Conservation (phyloP, 2,329 filamentous ascomycete species). For the Ceratocystis destructans region DNA sequence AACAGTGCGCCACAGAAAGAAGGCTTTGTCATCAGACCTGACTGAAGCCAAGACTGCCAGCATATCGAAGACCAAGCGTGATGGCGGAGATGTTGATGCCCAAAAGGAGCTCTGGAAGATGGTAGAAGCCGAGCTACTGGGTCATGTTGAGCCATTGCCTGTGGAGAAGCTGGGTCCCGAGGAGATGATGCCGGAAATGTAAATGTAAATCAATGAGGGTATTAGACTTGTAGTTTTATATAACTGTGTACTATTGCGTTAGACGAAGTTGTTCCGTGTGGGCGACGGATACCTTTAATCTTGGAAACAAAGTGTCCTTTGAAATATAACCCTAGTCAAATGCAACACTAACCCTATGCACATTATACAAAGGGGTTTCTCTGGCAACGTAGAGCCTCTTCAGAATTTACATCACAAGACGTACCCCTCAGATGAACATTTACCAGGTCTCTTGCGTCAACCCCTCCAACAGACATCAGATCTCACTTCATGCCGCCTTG, state of each 20-base stretch:
- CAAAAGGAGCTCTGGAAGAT: conserved; percentile 18
- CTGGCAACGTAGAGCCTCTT: conserved; percentile 1
- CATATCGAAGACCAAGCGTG: conserved; percentile 15
- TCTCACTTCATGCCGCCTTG: not conserved
- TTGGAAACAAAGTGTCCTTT: no score
- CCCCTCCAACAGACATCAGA: not conserved
- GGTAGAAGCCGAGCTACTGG: conserved; percentile 17
- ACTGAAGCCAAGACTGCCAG: conserved; percentile 14
- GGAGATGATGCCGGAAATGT: conserved; percentile 17
- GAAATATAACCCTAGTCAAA: not conserved
- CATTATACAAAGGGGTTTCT: not conserved
- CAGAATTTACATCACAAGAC: not conserved
- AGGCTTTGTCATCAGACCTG: conserved; percentile 12
- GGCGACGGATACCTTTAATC: no score
- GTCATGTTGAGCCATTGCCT: conserved; percentile 11
- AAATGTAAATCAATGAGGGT: conserved; percentile 10
- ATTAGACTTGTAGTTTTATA: not conserved
- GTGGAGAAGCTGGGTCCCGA: conserved; percentile 16
- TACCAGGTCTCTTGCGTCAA: not conserved
- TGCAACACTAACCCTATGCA: fast-evolving
- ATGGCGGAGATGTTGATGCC: conserved; percentile 18
- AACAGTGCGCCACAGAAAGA: conserved; percentile 16
- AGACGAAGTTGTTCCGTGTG: not conserved
- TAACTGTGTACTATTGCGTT: conserved; percentile 11
- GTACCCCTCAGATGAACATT: not conserved